Evolutionary conservation across 2,329 filamentous ascomycete genomes (phyloP).

Genomic region (Trichophyton benhamiae): DNA sequence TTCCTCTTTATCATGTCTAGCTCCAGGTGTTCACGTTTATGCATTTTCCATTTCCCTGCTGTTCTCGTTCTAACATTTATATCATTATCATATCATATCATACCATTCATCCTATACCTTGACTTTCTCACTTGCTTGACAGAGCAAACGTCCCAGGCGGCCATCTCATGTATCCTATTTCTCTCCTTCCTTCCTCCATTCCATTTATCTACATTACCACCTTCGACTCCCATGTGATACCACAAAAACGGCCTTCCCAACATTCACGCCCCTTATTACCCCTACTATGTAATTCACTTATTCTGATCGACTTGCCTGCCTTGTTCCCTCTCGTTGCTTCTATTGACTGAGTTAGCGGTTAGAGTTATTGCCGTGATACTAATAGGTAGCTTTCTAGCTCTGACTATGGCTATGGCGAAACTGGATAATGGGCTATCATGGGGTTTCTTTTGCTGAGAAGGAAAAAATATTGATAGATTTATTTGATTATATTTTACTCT

Average conservation of each 20-base stretch:
- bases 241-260: not conserved
- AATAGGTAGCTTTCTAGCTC: not conserved
- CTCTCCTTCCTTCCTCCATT: not conserved
- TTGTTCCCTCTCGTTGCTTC: not conserved
- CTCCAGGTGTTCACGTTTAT: not conserved
- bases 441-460: not conserved
- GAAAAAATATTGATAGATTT: not conserved
- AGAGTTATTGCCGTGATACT: not conserved
- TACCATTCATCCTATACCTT: not conserved
- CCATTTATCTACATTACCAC: not conserved
- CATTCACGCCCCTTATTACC: not conserved
- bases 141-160: not conserved
- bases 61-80: not conserved
- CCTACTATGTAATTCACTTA: not conserved
- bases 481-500: not conserved
- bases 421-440: not conserved
- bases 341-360: not conserved
- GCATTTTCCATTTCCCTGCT: too few relatives aligned
- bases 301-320: not conserved
- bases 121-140: too few relatives aligned
- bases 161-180: conserved; percentile 12
- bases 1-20: not conserved
- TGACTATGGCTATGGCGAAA: not conserved
- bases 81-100: not conserved
- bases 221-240: not conserved